Evolutionary conservation across 306 rosid genomes (phyloP), one percentile per base, ranked within the genome.

Genomic region (Biancaea sappan): DNA sequence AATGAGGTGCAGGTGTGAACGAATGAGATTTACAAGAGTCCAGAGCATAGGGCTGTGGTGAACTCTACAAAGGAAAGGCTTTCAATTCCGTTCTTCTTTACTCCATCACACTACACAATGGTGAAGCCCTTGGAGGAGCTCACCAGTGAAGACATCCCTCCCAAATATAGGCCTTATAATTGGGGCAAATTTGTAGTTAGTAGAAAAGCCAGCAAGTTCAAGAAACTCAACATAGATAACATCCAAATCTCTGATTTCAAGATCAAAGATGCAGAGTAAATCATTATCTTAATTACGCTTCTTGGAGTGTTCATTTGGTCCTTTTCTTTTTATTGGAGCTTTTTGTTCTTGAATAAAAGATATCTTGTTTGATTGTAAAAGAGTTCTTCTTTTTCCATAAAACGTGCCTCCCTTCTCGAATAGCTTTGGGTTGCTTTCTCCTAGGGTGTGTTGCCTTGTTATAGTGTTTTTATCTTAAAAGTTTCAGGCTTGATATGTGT

Each of bases 131-230:
- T 89, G 51, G 84, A 84, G 80, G 88, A 83, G 75, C 44, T 86
- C 4, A 29, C 50, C 22, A 44, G 28, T 19, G 83, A 83, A 12
- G n/a, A 51, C 54, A 79, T 78, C 66, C 86, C 81, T 2, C 73
- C 91, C 12, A 84, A 68, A 38, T 86, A 89, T 85, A 78, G 62
- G 59, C 80, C 79, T 10, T 86, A 79, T 74, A 84, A 70, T 21
- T 82, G 84, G 78, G 89, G 91, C 11, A 89, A 86, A 70, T 86
- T 82, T 58, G 38, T 46, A 0, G 68, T 80, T 3, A 13, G 11
- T 11, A 78, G 90, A 66, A 81, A 71, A 68, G 73, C 73, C 21
- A 80, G 93, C 58, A 85, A 88, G 57, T 77, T 80, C 77, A 70
- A 44, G 84, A 88, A 86, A 60, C 81, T n/a, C 3, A 50, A 62